Base-by-base conservation (phyloP, 2,329 filamentous ascomycete species). In the Xylariaceae sp. region DNA sequence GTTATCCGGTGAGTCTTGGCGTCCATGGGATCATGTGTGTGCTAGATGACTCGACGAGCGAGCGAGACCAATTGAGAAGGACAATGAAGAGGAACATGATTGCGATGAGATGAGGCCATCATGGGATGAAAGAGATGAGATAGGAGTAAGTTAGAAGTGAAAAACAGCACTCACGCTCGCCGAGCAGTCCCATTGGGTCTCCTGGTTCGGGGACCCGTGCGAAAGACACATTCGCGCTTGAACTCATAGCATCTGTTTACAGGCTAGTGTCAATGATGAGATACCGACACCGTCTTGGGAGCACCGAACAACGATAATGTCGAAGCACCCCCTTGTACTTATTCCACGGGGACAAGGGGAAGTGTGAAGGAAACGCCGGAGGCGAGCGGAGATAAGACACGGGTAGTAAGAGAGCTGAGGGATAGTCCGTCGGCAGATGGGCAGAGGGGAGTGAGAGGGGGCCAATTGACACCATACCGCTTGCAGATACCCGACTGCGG, bases 161-260 rank as follows among this genome's bases (percentile, higher is more conserved):
- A 50, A 55, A 61, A 54, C 39, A 55, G 45, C 45, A 69, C 77
- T 70, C 68, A 82, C 80, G 73, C 53, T 48, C 57, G 66, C 64
- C 3, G 37, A 42, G 73, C 75, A 18, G 64, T 37, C 6, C 75
- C 73, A 59, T 77, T 75, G 3, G 76, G 74, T 39, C 81, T 73
- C 50, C 82, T 74, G n/a, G 76, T 81, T 11, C 80, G 74, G 0
- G 81, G 78, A 6, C 75, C 77, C 0, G 77, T 78, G 52, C 79
- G 75, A 61, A 80, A 80, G 57, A 83, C 72, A 59, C 81, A 83
- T 70, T 83, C 81, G 55, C 76, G 73, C 67, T 81, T 82, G 35
- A 77, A 81, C 51, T 78, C 76, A 53, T 78, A 74, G 65, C 81
- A 83, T 65, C 81, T 83, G 59, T 51, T 51, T 6, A 35, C 8